Evolutionary conservation across 23 red algal species (phyloP), one percentile per base, ranked within the genome.

Genomic region (Chondrus crispus): DNA sequence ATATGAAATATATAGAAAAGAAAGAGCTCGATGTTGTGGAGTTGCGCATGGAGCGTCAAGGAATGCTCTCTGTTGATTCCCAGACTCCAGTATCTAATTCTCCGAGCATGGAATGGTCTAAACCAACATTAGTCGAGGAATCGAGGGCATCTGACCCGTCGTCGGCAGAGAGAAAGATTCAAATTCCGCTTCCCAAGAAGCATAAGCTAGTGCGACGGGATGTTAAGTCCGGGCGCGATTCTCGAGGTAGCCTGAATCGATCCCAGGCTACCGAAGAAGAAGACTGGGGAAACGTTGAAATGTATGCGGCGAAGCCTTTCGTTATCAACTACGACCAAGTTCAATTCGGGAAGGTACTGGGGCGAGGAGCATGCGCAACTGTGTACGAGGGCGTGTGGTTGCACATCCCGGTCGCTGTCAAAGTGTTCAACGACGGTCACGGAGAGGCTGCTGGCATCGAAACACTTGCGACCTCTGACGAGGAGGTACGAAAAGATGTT

Each of bases 371-470:
- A 22, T 98, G 93, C 77, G 93, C 96, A 10, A 94, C 89, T 30
- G 96, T 98, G 16, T 95, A 95, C 91, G 84, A 92, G n/a, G 87
- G 87, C 48, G 73, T 90, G 37, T 98, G 96, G 96, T 68, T 98
- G 71, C 96, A 95, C 63, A 85, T 98, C 50, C 93, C 96, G 33
- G 96, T 98, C 14, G 96, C 96, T 43, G 93, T 98, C 53, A 98
- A 98, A 55, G 93, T 98, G n/a, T 96, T 98, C 46, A 79, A 95
- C 18, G 91, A 94, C 41, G 90, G 90, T 46, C 66, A 70, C 49
- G 90, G 90, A 29, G 90, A 93, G 32, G 80, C 80, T 3, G 90
- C 90, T 35, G 80, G 80, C 22, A 72, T 93, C 37, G 81, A 84
- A 38, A 74, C 60, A 41, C 68, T 90, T 8, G 62, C 87, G 22